Conservation (phyloP, 306 rosid species). For the Citrullus colocynthis region DNA sequence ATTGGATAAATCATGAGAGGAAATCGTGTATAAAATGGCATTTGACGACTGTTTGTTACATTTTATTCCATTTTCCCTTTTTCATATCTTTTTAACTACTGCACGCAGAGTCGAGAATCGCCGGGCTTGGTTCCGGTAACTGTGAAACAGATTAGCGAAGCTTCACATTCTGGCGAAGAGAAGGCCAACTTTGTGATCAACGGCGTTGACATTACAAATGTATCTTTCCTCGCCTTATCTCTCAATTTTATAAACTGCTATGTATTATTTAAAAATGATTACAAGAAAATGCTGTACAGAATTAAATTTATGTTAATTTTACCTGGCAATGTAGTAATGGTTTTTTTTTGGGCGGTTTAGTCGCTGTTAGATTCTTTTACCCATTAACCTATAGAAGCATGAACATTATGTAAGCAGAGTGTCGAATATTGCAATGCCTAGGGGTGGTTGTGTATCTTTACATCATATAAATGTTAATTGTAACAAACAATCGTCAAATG, state of each 20-base stretch:
- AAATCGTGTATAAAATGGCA: background rate
- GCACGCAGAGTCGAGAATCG: constrained; percentile 41
- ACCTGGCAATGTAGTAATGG: background rate
- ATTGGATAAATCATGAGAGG: background rate
- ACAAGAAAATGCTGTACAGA: background rate
- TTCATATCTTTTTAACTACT: background rate
- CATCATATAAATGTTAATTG: background rate
- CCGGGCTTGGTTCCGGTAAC: constrained; percentile 81
- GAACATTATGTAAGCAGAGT: background rate
- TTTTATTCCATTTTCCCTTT: background rate
- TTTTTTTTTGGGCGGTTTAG: background rate
- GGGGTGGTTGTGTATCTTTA: background rate
- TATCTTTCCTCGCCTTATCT: constrained; percentile 13
- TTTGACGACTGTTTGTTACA: background rate
- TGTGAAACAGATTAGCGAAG: constrained; percentile 82
- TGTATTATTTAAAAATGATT: background rate
- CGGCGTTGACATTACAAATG: constrained; percentile 72
- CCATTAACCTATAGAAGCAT: background rate
- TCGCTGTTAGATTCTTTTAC: background rate
- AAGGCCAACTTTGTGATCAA: constrained; percentile 58
- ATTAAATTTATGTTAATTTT: background rate
- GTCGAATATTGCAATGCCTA: background rate
- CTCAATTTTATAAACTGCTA: background rate
- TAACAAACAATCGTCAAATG: too few relatives aligned
- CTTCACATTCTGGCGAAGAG: constrained; percentile 73